Evolutionary conservation across 2,329 filamentous ascomycete species (phyloP).

Genomic region (Colletotrichum zoysiae): DNA sequence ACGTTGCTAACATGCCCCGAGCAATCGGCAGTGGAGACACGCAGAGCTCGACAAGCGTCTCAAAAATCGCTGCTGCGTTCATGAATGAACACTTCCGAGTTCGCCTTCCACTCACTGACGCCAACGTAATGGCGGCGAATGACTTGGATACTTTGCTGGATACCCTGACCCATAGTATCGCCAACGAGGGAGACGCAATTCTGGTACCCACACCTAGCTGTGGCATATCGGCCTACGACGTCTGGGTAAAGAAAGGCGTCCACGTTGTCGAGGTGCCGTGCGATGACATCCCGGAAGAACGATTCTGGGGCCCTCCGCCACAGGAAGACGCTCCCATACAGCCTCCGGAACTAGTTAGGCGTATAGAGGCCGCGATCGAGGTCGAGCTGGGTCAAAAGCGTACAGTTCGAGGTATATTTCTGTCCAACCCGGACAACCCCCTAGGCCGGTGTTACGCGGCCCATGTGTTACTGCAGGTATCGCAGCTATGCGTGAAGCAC

Average conservation of each 20-base stretch:
- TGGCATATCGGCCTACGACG: conserved; percentile 5
- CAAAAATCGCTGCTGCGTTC: conserved; percentile 14
- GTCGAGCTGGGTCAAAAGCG: conserved; percentile 6
- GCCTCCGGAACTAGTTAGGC: neutral
- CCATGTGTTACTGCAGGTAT: conserved; percentile 18
- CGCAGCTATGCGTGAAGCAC: conserved; percentile 19
- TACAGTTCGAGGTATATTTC: neutral
- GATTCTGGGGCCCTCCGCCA: conserved; percentile 6
- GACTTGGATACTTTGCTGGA: conserved; percentile 1
- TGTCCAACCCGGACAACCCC: conserved; percentile 27
- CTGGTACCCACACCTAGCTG: conserved; percentile 20
- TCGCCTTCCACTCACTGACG: conserved; percentile 10
- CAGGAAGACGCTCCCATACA: neutral
- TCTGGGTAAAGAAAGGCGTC: conserved; percentile 18
- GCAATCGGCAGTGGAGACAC: conserved; percentile 10
- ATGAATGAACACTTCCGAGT: conserved; percentile 29
- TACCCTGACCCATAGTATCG: conserved; percentile 9
- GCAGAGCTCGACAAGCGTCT: neutral
- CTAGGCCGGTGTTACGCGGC: conserved; percentile 27
- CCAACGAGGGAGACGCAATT: conserved; percentile 17
- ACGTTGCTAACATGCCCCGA: neutral
- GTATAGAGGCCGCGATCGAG: conserved; percentile 12
- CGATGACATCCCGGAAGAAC: conserved; percentile 33
- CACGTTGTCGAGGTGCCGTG: conserved; percentile 25
- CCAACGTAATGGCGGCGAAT: conserved; percentile 26